These are phyloP conservation scores for Crepidotus variabilis DNA, from an alignment of 768 basidiomycete genomes.

Conservation along the genomic window DNA sequence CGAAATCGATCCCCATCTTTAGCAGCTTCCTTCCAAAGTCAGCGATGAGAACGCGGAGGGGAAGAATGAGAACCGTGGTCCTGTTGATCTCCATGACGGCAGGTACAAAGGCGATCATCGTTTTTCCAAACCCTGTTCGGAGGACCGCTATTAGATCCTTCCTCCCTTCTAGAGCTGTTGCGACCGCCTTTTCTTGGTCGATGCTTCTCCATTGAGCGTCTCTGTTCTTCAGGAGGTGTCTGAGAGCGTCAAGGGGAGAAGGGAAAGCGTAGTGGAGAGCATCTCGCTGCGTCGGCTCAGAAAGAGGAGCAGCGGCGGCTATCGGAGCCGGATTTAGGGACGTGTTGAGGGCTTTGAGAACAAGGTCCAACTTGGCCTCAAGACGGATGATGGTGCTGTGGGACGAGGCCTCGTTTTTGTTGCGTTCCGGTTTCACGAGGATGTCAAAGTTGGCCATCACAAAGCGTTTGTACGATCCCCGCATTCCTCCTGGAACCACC, in stretches of 20 bases:
- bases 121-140: not conserved
- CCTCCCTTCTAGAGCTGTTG: not conserved
- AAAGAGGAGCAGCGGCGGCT: too few relatives aligned
- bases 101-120: not conserved
- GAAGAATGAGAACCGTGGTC: not conserved
- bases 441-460: too few relatives aligned
- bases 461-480: too few relatives aligned
- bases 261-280: too few relatives aligned
- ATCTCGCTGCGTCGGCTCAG: too few relatives aligned
- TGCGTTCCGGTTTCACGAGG: too few relatives aligned
- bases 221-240: not conserved
- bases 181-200: not conserved
- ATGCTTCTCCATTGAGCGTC: not conserved
- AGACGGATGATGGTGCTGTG: too few relatives aligned
- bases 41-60: not conserved
- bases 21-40: not conserved
- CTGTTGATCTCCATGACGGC: not conserved
- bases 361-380: too few relatives aligned
- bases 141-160: not conserved
- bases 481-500: too few relatives aligned
- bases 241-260: not conserved
- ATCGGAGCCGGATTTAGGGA: too few relatives aligned
- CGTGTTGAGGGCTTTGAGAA: too few relatives aligned
- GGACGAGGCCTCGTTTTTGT: too few relatives aligned
- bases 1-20: not conserved